Evolutionary conservation across 2,329 filamentous ascomycete species (phyloP), one percentile per base, ranked within the genome.

Genomic region (Hypoxylon sp.): DNA sequence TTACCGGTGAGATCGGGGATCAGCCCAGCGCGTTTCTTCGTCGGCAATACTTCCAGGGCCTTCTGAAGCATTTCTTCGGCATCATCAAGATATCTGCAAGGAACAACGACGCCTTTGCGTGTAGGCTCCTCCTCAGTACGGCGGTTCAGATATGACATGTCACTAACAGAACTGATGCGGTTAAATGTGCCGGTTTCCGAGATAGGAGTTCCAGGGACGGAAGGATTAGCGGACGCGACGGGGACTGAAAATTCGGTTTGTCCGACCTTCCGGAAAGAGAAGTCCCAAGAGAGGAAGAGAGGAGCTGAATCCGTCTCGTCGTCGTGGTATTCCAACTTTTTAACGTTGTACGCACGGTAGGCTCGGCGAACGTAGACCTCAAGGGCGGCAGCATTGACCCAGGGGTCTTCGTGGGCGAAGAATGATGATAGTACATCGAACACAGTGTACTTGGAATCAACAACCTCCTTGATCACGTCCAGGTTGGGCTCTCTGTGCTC

Each of bases 401-500:
- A 98, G 11, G 93, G 90, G 76, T 99, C 96, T 42, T 92, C 88
- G 80, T 99, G 93, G 32, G 90, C 92, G 77, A 99, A 99, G 88
- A 99, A 99, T 61, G 93, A 89, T 6, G 95, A 92, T 70, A 99
- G 81, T 16, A 99, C 96, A 76, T 99, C 96, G 73, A 97, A 97
- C 69, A 99, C 96, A 42, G 95, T 98, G 83, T 96, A 98, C 82
- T 97, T 97, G 57, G 96, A 98, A 80, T 99, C 96, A 54, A 99
- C 93, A 30, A 99, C 94, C 80, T 99, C 96, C 84, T 97, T 97
- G 81, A 99, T 91, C 69, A 97, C 85, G 20, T 96, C 91, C 56
- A 97, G 83, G 80, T 91, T 93, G 49, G 96, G 96, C 80, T 97
- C 92, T 71, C 96, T 87, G 82, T 99, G 96, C 69, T 97, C 95